These are phyloP conservation scores for Alternaria consortialis DNA, from an alignment of 2,329 filamentous ascomycete genomes.

Conservation along the genomic window DNA sequence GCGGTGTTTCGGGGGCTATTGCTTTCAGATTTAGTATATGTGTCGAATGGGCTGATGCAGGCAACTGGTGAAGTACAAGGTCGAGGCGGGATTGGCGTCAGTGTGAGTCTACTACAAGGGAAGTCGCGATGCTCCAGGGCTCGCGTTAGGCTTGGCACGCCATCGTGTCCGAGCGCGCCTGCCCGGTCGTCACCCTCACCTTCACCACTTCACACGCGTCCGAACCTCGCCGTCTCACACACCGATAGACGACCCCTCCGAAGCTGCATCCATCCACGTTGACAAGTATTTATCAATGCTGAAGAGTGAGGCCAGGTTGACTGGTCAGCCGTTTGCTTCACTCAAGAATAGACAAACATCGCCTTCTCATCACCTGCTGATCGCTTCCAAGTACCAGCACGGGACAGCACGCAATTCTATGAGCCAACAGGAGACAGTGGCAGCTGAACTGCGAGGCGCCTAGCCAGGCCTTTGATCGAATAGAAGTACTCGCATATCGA, in stretches of 20 bases:
- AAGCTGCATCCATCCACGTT: slow-evolving; percentile 21
- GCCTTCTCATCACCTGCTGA: slow-evolving; percentile 13
- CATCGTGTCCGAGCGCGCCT: slow-evolving; percentile 16
- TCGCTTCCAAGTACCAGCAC: background rate
- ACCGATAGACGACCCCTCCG: slow-evolving; percentile 16
- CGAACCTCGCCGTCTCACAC: slow-evolving; percentile 14
- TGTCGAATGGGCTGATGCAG: background rate
- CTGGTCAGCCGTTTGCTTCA: slow-evolving; percentile 34
- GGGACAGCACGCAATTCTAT: background rate
- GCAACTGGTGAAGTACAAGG: slow-evolving; percentile 1
- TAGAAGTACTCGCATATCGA: slow-evolving; percentile 11
- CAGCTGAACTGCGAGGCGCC: background rate
- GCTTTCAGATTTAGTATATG: background rate
- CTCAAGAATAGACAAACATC: slow-evolving; percentile 28
- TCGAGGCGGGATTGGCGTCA: background rate
- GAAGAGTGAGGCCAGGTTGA: slow-evolving; percentile 8
- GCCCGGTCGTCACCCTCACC: slow-evolving; percentile 13
- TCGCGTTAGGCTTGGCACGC: slow-evolving; percentile 29
- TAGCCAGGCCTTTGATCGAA: slow-evolving; percentile 1
- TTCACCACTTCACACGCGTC: slow-evolving; percentile 3
- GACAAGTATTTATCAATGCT: background rate
- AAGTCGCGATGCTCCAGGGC: slow-evolving; percentile 34
- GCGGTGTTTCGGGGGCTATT: slow-evolving; percentile 1
- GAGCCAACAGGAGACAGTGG: background rate
- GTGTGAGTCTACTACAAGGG: slow-evolving; percentile 9